Conservation (phyloP, 345 rosid genomes). For the Kandelia obovata region DNA sequence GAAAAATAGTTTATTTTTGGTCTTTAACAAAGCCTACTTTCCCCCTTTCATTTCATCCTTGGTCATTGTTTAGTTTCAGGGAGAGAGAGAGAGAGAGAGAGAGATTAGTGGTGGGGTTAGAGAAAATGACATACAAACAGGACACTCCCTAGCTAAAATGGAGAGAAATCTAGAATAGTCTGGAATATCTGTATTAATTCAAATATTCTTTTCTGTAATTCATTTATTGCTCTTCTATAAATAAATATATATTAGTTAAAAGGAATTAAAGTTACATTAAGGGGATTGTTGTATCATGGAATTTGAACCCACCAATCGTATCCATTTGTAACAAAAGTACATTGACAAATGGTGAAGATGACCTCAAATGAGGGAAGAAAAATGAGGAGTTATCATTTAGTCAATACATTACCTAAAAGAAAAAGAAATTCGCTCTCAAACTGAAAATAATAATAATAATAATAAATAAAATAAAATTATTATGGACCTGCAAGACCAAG, state of each 20-base stretch:
- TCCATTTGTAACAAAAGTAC: constrained; percentile 12
- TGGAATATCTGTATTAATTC: constrained; percentile 2
- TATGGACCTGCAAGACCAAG: not conserved
- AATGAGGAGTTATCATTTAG: constrained; percentile 19
- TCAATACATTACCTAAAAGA: constrained; percentile 63
- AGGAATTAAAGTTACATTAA: too few species aligned
- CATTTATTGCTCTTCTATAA: too few species aligned
- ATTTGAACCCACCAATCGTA: constrained; percentile 24
- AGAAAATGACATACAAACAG: constrained; percentile 52
- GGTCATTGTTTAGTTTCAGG: constrained; percentile 27
- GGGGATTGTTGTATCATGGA: constrained; percentile 8
- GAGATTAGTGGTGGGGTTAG: constrained; percentile 64
- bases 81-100: constrained; percentile 15
- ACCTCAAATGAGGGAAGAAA: constrained; percentile 3
- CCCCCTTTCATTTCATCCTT: constrained; percentile 22
- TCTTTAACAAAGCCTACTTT: constrained; percentile 36
- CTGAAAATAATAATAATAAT: not conserved
- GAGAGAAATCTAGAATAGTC: constrained; percentile 65
- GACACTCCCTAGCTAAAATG: constrained; percentile 15
- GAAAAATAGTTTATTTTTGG: constrained; percentile 41
- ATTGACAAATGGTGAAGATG: constrained; percentile 20
- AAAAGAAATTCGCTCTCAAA: constrained; percentile 21
- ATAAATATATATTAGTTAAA: too few species aligned
- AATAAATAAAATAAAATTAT: not conserved
- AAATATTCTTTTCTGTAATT: not conserved